Evolutionary conservation across 1,284 basidiomycete genomes (phyloP).

Genomic region (Rhodotorula mucilaginosa): DNA sequence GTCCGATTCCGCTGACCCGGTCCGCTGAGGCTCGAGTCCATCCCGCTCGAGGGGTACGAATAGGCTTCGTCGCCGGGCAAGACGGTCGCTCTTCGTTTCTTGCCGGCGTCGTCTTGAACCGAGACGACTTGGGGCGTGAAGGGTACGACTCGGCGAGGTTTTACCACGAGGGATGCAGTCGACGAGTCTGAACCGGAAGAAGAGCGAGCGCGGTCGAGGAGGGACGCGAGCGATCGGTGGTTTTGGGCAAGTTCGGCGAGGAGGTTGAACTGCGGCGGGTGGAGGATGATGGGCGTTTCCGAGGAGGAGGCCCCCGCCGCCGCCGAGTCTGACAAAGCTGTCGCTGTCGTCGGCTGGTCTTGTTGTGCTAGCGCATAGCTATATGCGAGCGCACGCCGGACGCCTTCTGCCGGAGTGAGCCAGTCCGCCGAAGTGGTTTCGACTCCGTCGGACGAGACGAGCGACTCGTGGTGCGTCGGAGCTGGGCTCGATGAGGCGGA

Average conservation of each 20-base stretch:
- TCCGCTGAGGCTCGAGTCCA: neutral
- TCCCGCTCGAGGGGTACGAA: neutral
- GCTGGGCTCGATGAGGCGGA: slow-evolving; percentile 17
- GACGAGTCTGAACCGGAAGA: neutral
- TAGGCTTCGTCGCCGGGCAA: slow-evolving; percentile 31
- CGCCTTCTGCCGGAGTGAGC: slow-evolving; percentile 38
- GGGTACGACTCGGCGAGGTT: neutral
- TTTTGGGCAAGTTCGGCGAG: slow-evolving; percentile 33
- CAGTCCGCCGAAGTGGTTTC: slow-evolving; percentile 37
- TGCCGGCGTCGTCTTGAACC: slow-evolving; percentile 4
- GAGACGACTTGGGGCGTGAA: slow-evolving; percentile 7
- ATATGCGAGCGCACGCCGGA: slow-evolving; percentile 29
- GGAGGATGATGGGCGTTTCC: slow-evolving; percentile 29
- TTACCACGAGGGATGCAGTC: neutral
- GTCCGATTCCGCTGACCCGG: slow-evolving; percentile 15
- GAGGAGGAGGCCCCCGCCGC: neutral
- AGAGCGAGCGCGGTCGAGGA: slow-evolving; percentile 4
- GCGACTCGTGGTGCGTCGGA: slow-evolving; percentile 25
- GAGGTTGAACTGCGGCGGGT: slow-evolving; percentile 43
- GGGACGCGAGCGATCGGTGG: slow-evolving; percentile 11
- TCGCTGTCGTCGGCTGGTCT: too few relatives aligned
- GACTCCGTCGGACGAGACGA: slow-evolving; percentile 28
- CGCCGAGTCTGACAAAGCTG: neutral
- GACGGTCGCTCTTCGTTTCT: slow-evolving; percentile 20
- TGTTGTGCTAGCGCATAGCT: slow-evolving; percentile 6